Evolutionary conservation across 306 rosid species (phyloP).

Genomic region (Amphicarpaea edgeworthii): DNA sequence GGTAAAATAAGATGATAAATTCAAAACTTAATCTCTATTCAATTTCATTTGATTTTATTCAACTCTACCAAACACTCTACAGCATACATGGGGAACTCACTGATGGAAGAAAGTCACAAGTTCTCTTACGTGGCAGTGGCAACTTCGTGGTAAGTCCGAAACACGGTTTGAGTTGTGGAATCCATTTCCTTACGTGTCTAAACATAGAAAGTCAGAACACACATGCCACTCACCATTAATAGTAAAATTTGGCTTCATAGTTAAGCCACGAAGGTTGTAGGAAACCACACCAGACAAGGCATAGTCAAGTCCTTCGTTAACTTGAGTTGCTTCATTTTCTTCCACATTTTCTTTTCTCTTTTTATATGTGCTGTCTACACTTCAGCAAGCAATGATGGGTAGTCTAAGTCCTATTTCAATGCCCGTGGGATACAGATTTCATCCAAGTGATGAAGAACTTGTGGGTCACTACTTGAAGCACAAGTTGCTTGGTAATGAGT

Average conservation of each 20-base stretch:
- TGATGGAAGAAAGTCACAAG: too few species aligned
- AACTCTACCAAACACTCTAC: too few species aligned
- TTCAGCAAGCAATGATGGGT: slow-evolving; percentile 8
- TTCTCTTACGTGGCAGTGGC: too few species aligned
- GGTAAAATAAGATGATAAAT: too few species aligned
- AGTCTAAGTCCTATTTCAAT: not conserved
- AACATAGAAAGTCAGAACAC: not conserved
- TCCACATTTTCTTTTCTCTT: not conserved
- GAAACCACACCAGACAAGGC: not conserved
- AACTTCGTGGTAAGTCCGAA: not conserved
- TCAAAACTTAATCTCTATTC: too few species aligned
- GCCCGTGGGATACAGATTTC: slow-evolving; percentile 58
- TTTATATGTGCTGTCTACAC: not conserved
- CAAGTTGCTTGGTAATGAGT: slow-evolving; percentile 46
- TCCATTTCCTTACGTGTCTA: slow-evolving; percentile 10
- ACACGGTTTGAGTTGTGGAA: not conserved
- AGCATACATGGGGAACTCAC: too few species aligned
- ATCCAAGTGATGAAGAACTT: slow-evolving; percentile 66
- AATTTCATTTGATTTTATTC: too few species aligned
- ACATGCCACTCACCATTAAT: too few species aligned
- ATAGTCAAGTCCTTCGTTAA: not conserved
- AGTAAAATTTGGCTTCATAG: not conserved
- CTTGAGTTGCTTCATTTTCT: not conserved
- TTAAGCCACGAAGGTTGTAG: not conserved
- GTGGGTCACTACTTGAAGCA: slow-evolving; percentile 51